phyloP scores from a whole-genome alignment of 306 rosid genomes.

The Castanea crenata region DNA sequence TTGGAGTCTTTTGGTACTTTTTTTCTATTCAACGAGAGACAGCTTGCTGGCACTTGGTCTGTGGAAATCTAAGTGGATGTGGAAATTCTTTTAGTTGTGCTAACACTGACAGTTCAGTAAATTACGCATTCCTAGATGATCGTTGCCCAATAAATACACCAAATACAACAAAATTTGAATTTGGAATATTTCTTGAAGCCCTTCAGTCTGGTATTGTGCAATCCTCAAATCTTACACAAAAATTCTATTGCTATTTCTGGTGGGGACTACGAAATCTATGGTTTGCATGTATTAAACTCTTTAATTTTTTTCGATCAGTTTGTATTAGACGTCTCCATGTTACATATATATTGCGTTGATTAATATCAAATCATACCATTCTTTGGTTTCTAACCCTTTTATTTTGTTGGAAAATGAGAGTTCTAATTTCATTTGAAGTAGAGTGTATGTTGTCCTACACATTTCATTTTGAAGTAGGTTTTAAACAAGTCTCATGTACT shows the following conservation, averaged over 20 bases:
- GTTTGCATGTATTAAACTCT: conserved; percentile 34
- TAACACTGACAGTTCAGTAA: background rate
- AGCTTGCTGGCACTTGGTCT: conserved; percentile 73
- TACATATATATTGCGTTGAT: background rate
- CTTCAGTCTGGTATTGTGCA: conserved; percentile 79
- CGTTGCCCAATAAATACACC: conserved; percentile 52
- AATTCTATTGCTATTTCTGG: conserved; percentile 81
- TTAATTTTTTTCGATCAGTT: background rate
- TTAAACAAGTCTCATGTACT: too few relatives aligned
- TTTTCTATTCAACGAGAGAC: conserved; percentile 80
- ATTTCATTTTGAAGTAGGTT: too few relatives aligned
- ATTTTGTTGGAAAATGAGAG: too few relatives aligned
- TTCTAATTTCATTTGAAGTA: too few relatives aligned
- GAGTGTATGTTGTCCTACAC: too few relatives aligned
- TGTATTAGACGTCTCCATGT: background rate
- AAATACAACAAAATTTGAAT: conserved; percentile 46
- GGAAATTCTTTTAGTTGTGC: conserved; percentile 49
- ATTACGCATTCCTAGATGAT: conserved; percentile 36
- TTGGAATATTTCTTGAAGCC: conserved; percentile 82
- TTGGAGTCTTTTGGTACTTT: conserved; percentile 91
- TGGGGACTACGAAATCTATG: conserved; percentile 90
- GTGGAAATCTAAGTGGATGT: conserved; percentile 39
- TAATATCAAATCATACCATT: background rate
- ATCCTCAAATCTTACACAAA: conserved; percentile 63
- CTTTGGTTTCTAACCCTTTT: too few relatives aligned